These are phyloP conservation scores for Helotiales sp. DNA, from an alignment of 2,329 filamentous ascomycete genomes.

Conservation along the genomic window DNA sequence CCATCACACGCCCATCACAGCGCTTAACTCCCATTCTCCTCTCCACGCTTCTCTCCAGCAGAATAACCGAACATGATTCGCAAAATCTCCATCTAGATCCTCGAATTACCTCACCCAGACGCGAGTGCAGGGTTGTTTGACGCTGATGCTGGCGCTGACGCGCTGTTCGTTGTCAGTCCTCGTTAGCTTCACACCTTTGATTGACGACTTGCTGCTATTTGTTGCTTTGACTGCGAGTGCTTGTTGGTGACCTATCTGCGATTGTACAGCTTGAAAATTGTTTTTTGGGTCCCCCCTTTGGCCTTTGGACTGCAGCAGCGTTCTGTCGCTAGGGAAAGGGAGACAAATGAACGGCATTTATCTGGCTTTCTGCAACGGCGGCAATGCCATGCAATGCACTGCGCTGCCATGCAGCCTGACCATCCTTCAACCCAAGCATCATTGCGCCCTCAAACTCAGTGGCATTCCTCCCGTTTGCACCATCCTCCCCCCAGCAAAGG, in stretches of 20 bases:
- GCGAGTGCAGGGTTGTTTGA: background rate
- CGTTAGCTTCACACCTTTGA: background rate
- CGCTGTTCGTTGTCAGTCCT: background rate
- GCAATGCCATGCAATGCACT: background rate
- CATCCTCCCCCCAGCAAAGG: background rate
- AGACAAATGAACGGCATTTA: background rate
- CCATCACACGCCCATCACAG: background rate
- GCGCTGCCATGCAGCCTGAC: background rate
- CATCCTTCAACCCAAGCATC: background rate
- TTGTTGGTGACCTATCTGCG: too few species aligned
- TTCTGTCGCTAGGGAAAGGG: too few species aligned
- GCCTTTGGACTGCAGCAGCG: too few species aligned
- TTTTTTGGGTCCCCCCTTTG: too few species aligned
- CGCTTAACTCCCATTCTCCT: background rate
- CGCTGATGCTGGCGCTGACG: background rate
- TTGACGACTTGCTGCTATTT: background rate
- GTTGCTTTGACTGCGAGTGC: background rate
- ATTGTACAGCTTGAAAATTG: too few species aligned
- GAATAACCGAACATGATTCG: background rate
- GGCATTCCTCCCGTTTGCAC: background rate
- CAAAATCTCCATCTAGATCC: background rate
- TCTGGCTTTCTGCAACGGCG: background rate
- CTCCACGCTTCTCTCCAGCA: background rate
- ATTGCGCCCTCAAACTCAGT: background rate
- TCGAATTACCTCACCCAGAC: background rate